A percentile compares a stretch with the other conserved stretches of the same genome.
phyloP scores from a whole-genome alignment of 2,329 filamentous ascomycete species.

The Pseudogymnoascus sp. region DNA sequence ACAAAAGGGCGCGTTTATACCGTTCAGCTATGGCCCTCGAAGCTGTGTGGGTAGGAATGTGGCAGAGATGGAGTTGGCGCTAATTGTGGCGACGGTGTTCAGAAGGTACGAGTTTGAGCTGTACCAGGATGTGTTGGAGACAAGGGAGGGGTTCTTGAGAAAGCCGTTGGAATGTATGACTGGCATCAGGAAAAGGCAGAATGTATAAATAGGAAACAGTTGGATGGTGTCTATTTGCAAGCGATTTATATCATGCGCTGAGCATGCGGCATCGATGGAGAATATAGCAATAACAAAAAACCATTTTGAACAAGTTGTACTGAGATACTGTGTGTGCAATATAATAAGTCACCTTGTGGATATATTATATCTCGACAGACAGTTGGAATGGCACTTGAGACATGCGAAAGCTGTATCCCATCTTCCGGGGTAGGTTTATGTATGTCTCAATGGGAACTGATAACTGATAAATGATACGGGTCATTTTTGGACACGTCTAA shows the following conservation, averaged over 20 bases:
- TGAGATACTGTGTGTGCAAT: background rate
- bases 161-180: slow-evolving; percentile 67
- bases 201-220: slow-evolving; percentile 9
- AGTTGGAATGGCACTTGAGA: background rate
- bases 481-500: too few species aligned
- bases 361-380: background rate
- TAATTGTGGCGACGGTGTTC: slow-evolving; percentile 63
- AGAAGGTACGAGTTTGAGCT: slow-evolving; percentile 52
- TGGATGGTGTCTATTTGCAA: background rate
- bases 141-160: slow-evolving; percentile 70
- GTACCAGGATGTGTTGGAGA: slow-evolving; percentile 58
- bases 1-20: slow-evolving; percentile 68
- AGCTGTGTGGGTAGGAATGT: slow-evolving; percentile 73
- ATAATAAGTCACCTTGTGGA: background rate
- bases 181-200: slow-evolving; percentile 29
- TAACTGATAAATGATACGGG: background rate
- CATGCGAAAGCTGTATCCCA: background rate
- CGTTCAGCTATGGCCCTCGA: slow-evolving; percentile 63
- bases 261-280: background rate
- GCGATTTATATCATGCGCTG: background rate
- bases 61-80: slow-evolving; percentile 79
- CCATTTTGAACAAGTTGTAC: background rate
- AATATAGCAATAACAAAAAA: background rate
- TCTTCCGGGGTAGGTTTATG: background rate
- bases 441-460: background rate